Conservation (phyloP, 2,329 filamentous ascomycete genomes). For the Cercospora sp. region DNA sequence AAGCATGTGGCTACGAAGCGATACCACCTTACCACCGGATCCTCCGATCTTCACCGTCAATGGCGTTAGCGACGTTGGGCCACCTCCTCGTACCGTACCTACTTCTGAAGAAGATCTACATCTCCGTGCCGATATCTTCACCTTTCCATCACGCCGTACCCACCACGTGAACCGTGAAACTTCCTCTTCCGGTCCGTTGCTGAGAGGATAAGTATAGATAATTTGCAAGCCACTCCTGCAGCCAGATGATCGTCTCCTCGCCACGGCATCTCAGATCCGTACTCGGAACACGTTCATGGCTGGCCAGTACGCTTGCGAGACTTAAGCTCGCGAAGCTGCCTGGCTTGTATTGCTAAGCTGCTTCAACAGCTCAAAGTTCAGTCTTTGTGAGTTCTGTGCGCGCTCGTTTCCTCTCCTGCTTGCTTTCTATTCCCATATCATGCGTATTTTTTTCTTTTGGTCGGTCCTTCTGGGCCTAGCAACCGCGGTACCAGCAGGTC, state of each 20-base stretch:
- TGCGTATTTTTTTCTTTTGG: conserved; percentile 17
- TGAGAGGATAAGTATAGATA: neutral
- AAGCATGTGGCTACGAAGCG: neutral
- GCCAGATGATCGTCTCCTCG: conserved; percentile 1
- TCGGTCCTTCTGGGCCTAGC: conserved; percentile 17
- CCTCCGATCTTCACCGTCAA: neutral
- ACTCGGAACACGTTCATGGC: neutral
- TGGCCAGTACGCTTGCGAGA: neutral
- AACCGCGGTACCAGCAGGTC: conserved; percentile 13
- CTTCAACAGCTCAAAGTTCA: neutral
- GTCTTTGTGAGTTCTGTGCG: neutral
- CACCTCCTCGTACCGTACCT: neutral
- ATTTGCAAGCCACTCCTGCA: conserved; percentile 2
- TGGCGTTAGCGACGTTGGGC: conserved; percentile 10
- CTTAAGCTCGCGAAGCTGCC: neutral
- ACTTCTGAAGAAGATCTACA: conserved; percentile 10
- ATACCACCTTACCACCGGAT: neutral
- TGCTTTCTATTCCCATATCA: conserved; percentile 3
- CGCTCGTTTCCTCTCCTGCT: neutral
- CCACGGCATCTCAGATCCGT: neutral
- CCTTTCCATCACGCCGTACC: neutral
- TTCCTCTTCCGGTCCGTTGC: conserved; percentile 8
- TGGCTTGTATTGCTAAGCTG: neutral
- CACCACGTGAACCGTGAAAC: conserved; percentile 4
- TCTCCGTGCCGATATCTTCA: neutral